Percentiles rank a stretch among this genome's conserved stretches.
Evolutionary conservation across 2,329 filamentous ascomycete species (phyloP).

Genomic region (Fragosphaeria purpurea): DNA sequence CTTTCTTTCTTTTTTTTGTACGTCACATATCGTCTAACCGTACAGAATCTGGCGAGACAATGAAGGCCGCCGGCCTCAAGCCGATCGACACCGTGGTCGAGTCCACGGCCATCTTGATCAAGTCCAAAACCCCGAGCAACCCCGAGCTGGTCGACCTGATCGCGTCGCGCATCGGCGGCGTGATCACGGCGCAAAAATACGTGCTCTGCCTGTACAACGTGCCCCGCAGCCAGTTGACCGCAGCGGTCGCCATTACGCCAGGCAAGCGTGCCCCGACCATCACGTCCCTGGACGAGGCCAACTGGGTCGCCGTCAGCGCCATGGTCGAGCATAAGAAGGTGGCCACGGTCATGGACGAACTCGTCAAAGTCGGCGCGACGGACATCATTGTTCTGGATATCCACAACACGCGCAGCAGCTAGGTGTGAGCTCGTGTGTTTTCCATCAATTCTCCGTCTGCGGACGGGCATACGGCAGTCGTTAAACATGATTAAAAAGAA

Average conservation of each 20-base stretch:
- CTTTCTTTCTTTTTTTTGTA: not conserved
- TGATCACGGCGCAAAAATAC: constrained; percentile 90
- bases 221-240: constrained; percentile 54
- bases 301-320: constrained; percentile 86
- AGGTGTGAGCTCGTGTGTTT: no score
- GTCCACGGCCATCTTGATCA: constrained; percentile 82
- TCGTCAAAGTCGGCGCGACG: constrained; percentile 64
- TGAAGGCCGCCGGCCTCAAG: constrained; percentile 89
- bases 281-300: constrained; percentile 76
- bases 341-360: constrained; percentile 76
- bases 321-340: constrained; percentile 90
- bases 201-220: constrained; percentile 97
- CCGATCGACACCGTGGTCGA: constrained; percentile 90
- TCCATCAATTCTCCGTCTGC: no score
- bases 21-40: not conserved
- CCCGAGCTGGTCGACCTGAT: constrained; percentile 74
- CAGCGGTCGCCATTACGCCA: constrained; percentile 70
- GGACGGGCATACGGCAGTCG: no score
- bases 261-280: constrained; percentile 90
- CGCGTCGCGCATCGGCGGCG: constrained; percentile 75
- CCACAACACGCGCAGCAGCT: constrained; percentile 48
- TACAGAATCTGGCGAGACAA: constrained; percentile 91
- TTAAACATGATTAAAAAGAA: no score
- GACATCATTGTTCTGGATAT: constrained; percentile 83
- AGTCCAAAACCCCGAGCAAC: constrained; percentile 75